Conservation (phyloP, 2,329 filamentous ascomycete species). For the Ascochyta viciae-villosae region DNA sequence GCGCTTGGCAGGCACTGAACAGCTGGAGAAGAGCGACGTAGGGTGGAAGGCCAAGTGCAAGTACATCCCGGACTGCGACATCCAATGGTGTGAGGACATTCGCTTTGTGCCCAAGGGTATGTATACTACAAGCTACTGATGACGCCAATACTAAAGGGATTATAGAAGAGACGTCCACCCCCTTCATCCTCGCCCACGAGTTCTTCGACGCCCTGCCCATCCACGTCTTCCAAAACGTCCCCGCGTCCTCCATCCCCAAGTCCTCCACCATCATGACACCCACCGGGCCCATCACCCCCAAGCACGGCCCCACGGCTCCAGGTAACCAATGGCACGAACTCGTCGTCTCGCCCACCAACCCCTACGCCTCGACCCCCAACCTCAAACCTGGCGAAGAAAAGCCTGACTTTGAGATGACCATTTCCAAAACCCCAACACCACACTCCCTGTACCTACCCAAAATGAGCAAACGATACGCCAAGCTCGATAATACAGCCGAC, state of each 20-base stretch:
- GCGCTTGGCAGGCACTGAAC: slow-evolving; percentile 77
- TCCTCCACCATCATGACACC: slow-evolving; percentile 56
- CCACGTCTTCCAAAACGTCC: slow-evolving; percentile 86
- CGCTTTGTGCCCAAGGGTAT: slow-evolving; percentile 77
- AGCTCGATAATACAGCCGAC: slow-evolving; percentile 70
- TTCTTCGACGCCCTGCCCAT: slow-evolving; percentile 99
- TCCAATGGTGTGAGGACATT: slow-evolving; percentile 91
- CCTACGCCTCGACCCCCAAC: slow-evolving; percentile 37
- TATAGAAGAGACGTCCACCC: slow-evolving; percentile 71
- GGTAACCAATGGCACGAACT: slow-evolving; percentile 54
- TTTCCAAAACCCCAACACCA: slow-evolving; percentile 77
- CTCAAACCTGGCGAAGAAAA: slow-evolving; percentile 32
- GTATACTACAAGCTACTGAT: slow-evolving; percentile 21
- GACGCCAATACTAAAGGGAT: neutral
- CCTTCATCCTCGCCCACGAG: slow-evolving; percentile 95
- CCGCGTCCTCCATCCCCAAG: slow-evolving; percentile 49
- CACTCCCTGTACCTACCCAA: slow-evolving; percentile 87
- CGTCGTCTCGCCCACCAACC: slow-evolving; percentile 50
- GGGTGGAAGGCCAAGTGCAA: slow-evolving; percentile 80
- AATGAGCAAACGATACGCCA: slow-evolving; percentile 78
- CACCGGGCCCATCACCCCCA: slow-evolving; percentile 56
- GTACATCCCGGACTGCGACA: slow-evolving; percentile 70
- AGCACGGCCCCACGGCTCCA: slow-evolving; percentile 44
- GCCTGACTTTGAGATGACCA: slow-evolving; percentile 87
- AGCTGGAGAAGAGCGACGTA: slow-evolving; percentile 72